These are phyloP conservation scores for Lepidium didymum DNA, from an alignment of 345 rosid genomes.

Conservation along the genomic window DNA sequence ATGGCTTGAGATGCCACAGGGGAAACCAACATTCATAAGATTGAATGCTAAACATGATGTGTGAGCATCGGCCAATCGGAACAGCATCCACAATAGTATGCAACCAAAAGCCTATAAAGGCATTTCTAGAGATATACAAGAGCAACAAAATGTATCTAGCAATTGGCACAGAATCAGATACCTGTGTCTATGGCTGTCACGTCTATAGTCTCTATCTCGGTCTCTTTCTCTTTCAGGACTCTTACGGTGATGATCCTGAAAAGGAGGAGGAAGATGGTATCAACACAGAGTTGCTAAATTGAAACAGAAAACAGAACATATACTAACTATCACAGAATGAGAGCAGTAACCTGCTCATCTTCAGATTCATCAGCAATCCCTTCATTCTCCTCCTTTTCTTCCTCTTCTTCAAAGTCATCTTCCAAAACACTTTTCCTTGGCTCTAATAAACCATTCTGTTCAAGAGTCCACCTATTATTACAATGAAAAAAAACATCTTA, in stretches of 20 bases:
- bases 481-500: neutral
- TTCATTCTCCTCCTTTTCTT: constrained; percentile 84
- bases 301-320: neutral
- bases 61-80: neutral
- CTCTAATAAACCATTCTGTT: constrained; percentile 60
- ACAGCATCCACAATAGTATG: constrained; percentile 36
- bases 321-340: neutral
- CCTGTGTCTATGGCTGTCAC: constrained; percentile 66
- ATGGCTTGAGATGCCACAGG: constrained; percentile 63
- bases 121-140: neutral
- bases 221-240: constrained; percentile 86
- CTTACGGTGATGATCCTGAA: constrained; percentile 70
- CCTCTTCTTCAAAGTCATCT: constrained; percentile 97
- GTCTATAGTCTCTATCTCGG: constrained; percentile 40
- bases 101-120: neutral
- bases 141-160: neutral
- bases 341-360: constrained; percentile 50
- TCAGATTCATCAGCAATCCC: constrained; percentile 50
- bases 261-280: constrained; percentile 9
- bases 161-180: neutral
- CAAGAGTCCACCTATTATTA: constrained; percentile 64
- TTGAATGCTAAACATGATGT: neutral
- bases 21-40: constrained; percentile 9
- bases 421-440: constrained; percentile 86
- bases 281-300: neutral